Base-by-base conservation (phyloP, 73 alveolate genomes). In the Stentor roeselii region DNA sequence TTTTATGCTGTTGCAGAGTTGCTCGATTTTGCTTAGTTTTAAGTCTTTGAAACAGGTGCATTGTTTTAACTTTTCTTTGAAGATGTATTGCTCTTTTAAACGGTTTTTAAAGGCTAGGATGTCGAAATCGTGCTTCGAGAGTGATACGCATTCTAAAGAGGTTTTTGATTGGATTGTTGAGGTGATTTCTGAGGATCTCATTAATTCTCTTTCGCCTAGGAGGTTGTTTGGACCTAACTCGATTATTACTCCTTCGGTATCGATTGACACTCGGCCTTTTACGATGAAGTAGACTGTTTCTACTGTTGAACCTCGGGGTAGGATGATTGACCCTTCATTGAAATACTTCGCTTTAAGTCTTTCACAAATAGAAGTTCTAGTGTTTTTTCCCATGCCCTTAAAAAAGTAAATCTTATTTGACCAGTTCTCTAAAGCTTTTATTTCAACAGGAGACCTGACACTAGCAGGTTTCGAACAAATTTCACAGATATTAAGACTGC, bases 341-440 rank as follows among this genome's bases (percentile, higher is more conserved):
- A 21, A 67, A 67, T 67, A 67, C 34, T 34, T 32, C 41, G 42
- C 21, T 67, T 32, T 67, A 15, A 67, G 80, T 40, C 80, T 67
- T 1, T 67, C 80, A 67, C 80, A 67, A 30, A 67, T 67, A 30
- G n/a, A 0, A 1, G 37, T 1, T 67, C 41, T 67, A 1, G 80
- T 67, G n/a, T 21, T 21, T 67, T 67, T 67, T 1, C 80, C 80
- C 50, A 67, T 21, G 21, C 80, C 80, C 11, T 67, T 67, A 67
- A 67, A 67, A 67, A 67, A 67, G 41, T 32, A 67, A 34, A 14
- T 27, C 34, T 67, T 0, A 27, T 34, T 67, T 11, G 41, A 67
- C n/a, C n/a, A 67, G 14, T 21, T n/a, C 34, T 67, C 80, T 1
- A 67, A 34, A 2, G 80, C 80, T 21, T 67, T 67, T n/a, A 21